These are phyloP conservation scores for Penicillium diatomitis DNA, from an alignment of 495 filamentous ascomycete genomes.

Conservation along the genomic window DNA sequence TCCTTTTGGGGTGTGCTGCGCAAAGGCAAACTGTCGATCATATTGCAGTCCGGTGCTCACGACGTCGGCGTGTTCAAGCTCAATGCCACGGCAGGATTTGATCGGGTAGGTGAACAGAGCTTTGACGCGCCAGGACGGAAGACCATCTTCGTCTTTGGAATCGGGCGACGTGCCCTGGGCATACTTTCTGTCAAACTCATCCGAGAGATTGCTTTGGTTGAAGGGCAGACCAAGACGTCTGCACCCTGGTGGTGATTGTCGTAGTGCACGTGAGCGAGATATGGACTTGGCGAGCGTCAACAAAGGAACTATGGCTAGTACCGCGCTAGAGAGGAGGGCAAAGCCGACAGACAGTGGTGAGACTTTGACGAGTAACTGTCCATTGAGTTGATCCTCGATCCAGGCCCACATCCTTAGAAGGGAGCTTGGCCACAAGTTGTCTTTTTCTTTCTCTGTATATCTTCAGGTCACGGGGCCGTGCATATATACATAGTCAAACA, in stretches of 20 bases:
- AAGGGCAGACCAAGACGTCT: conserved; percentile 25
- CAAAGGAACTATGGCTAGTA: conserved; percentile 1
- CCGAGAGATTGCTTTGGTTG: conserved; percentile 24
- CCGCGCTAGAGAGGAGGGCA: not conserved
- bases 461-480: too few species aligned
- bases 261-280: not conserved
- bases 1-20: conserved; percentile 38
- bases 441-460: too few species aligned
- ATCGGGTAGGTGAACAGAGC: conserved; percentile 81
- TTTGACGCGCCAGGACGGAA: conserved; percentile 52
- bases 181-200: conserved; percentile 32
- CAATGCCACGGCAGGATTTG: conserved; percentile 78
- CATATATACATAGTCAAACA: too few species aligned
- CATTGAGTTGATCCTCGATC: too few species aligned
- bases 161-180: conserved; percentile 13
- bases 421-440: too few species aligned
- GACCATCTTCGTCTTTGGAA: conserved; percentile 7
- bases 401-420: too few species aligned
- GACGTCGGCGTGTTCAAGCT: conserved; percentile 57
- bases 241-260: conserved; percentile 20
- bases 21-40: conserved; percentile 81
- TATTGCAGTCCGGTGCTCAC: conserved; percentile 65
- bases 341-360: not conserved
- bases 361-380: too few species aligned
- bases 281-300: not conserved